Evolutionary conservation across 495 filamentous ascomycete genomes (phyloP).

Genomic region (Penicillium goetzii): DNA sequence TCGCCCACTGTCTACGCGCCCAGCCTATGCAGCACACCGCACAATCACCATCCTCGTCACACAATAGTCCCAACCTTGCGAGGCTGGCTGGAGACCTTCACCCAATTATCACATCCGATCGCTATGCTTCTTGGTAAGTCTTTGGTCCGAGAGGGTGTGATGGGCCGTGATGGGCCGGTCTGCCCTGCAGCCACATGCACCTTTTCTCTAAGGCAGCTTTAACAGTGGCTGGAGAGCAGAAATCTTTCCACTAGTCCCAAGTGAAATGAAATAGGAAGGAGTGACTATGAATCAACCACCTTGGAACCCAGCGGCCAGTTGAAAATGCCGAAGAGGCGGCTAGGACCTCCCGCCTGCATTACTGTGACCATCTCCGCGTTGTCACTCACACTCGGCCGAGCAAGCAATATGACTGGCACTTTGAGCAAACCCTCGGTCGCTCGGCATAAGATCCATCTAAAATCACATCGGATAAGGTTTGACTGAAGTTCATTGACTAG

Average conservation of each 20-base stretch:
- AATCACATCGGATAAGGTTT: not conserved
- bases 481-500: not conserved
- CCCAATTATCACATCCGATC: constrained; percentile 14
- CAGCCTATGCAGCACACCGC: constrained; percentile 29
- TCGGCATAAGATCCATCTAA: not conserved
- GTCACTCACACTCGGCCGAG: constrained; percentile 4
- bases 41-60: constrained; percentile 36
- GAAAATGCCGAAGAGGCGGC: constrained; percentile 1
- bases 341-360: constrained; percentile 14
- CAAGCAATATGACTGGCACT: not conserved
- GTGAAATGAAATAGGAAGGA: not conserved
- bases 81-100: constrained; percentile 5
- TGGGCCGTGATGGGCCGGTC: constrained; percentile 14
- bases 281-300: too few relatives aligned
- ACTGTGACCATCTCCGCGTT: constrained; percentile 13
- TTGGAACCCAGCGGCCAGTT: not conserved
- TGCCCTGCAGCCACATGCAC: constrained; percentile 10
- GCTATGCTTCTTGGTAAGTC: not conserved
- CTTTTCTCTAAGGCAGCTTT: not conserved
- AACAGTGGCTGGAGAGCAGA: not conserved
- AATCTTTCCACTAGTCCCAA: not conserved
- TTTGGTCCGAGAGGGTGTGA: constrained; percentile 14
- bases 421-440: not conserved
- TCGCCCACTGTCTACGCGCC: constrained; percentile 32
- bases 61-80: constrained; percentile 28